A percentile compares a stretch with the other conserved stretches of the same genome.
Conservation (phyloP, 2,329 filamentous ascomycete species). For the Sporothrix pseudoabietina region DNA sequence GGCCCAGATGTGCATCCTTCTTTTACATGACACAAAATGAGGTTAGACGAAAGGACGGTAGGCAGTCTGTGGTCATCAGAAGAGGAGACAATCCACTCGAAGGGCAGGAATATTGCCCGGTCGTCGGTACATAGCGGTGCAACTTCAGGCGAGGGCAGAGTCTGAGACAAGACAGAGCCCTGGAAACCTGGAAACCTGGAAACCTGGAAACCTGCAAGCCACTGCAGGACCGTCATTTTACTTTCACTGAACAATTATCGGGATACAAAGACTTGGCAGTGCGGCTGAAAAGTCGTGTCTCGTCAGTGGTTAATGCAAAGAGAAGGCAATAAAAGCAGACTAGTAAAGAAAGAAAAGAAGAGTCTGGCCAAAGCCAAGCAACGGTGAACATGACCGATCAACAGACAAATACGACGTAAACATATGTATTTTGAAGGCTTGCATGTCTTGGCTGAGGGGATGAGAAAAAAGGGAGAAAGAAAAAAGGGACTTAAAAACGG, state of each 20-base stretch:
- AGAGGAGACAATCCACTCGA: background rate
- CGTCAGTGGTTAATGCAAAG: background rate
- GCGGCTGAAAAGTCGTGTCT: constrained; percentile 12
- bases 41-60: background rate
- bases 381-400: background rate
- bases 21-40: background rate
- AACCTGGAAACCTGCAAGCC: background rate
- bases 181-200: background rate
- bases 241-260: background rate
- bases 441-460: background rate
- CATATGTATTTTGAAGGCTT: constrained; percentile 9
- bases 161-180: background rate
- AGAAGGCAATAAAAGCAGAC: background rate
- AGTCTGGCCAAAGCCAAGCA: constrained; percentile 1
- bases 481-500: background rate
- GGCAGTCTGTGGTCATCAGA: background rate
- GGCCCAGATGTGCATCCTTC: background rate
- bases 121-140: background rate
- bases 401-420: background rate
- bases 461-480: no score
- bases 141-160: background rate
- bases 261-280: background rate
- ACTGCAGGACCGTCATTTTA: background rate
- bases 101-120: background rate
- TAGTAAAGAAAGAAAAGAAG: background rate